Evolutionary conservation across 1,284 basidiomycete species (phyloP).

Genomic region (Cutaneotrichosporon cutaneum): DNA sequence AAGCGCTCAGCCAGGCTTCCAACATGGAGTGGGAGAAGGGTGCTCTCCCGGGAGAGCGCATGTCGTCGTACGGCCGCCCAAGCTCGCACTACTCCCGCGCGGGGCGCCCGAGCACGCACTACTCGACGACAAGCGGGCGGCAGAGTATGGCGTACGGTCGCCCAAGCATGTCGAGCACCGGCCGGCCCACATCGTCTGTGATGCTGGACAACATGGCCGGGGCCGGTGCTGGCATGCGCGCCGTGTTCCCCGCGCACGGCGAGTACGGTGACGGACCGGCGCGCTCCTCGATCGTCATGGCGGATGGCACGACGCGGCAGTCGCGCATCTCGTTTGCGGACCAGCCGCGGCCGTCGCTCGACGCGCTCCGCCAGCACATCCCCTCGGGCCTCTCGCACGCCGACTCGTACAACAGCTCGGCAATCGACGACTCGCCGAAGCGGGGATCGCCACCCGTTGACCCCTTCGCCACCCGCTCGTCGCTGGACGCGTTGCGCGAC

Average conservation of each 20-base stretch:
- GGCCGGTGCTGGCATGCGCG: slow-evolving; percentile 61
- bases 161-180: slow-evolving; percentile 34
- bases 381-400: slow-evolving; percentile 46
- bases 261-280: slow-evolving; percentile 35
- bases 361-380: slow-evolving; percentile 55
- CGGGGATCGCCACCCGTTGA: neutral
- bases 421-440: slow-evolving; percentile 35
- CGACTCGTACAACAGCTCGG: slow-evolving; percentile 46
- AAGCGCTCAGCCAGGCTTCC: slow-evolving; percentile 46
- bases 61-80: slow-evolving; percentile 75
- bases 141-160: slow-evolving; percentile 22
- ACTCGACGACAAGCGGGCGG: slow-evolving; percentile 57
- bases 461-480: slow-evolving; percentile 36
- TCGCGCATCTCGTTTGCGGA: slow-evolving; percentile 52
- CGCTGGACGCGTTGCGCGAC: slow-evolving; percentile 47
- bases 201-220: slow-evolving; percentile 60
- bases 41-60: slow-evolving; percentile 49
- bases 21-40: slow-evolving; percentile 51
- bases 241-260: slow-evolving; percentile 30
- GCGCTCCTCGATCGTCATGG: slow-evolving; percentile 60
- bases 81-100: slow-evolving; percentile 24
- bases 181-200: slow-evolving; percentile 41
- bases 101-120: slow-evolving; percentile 54
- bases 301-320: slow-evolving; percentile 47
- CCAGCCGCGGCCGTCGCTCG: slow-evolving; percentile 60